Evolutionary conservation across 352 stramenopile species (phyloP).

Genomic region (Pythium sp.): DNA sequence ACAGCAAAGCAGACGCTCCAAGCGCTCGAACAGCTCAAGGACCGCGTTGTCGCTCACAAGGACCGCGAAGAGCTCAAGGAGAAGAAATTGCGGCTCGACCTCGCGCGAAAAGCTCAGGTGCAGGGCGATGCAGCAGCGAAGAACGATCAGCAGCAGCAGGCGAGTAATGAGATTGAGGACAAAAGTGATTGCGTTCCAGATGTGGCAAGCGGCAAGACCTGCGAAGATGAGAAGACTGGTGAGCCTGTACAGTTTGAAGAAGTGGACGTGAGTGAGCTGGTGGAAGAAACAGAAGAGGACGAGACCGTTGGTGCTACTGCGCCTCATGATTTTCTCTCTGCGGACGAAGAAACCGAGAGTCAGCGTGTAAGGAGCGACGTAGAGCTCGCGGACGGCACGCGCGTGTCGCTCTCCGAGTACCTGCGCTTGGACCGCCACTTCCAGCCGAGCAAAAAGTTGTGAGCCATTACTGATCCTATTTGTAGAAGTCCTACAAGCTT

Average conservation of each 20-base stretch:
- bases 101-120: conserved; percentile 42
- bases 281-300: conserved; percentile 22
- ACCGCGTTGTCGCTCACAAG: conserved; percentile 62
- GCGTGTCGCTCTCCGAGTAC: conserved; percentile 58
- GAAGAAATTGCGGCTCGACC: conserved; percentile 45
- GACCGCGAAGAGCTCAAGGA: conserved; percentile 65
- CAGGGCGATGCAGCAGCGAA: neutral
- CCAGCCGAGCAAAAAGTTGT: conserved; percentile 47
- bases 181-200: conserved; percentile 10
- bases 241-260: conserved; percentile 28
- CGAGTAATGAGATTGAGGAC: neutral
- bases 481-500: neutral
- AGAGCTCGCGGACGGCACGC: conserved; percentile 58
- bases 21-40: conserved; percentile 41
- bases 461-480: conserved; percentile 12
- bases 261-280: conserved; percentile 28
- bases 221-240: conserved; percentile 6
- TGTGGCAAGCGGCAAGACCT: conserved; percentile 14
- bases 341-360: conserved; percentile 31
- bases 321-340: neutral
- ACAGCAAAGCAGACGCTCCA: conserved; percentile 34
- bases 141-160: conserved; percentile 5
- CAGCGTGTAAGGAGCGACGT: conserved; percentile 43
- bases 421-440: conserved; percentile 43
- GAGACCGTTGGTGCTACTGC: conserved; percentile 1